These are phyloP conservation scores for Penicillium alfredii DNA, from an alignment of 495 filamentous ascomycete species.

Conservation along the genomic window DNA sequence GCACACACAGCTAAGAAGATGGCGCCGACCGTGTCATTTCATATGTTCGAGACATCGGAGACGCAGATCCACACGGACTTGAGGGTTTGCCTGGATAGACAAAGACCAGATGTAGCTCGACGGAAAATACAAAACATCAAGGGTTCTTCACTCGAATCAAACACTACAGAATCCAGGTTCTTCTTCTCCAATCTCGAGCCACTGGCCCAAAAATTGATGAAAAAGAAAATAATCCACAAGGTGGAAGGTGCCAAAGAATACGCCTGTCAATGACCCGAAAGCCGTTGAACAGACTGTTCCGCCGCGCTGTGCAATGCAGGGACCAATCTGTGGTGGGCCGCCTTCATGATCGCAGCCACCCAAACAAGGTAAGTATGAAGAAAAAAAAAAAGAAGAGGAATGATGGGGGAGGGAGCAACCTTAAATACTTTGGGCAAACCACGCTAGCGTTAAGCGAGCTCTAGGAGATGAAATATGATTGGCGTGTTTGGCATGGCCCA, in stretches of 20 bases:
- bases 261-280: conserved; percentile 60
- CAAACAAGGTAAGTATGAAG: conserved; percentile 75
- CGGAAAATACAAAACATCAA: no score
- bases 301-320: conserved; percentile 68
- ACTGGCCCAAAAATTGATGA: conserved; percentile 45
- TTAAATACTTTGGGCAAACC: conserved; percentile 21
- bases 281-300: conserved; percentile 54
- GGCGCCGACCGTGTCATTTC: no score
- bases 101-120: no score
- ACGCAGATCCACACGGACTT: no score
- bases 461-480: no score
- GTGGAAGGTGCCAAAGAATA: conserved; percentile 60
- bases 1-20: no score
- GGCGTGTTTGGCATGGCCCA: neutral
- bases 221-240: conserved; percentile 43
- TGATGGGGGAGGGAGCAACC: conserved; percentile 3
- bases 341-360: conserved; percentile 57
- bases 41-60: no score
- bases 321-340: conserved; percentile 53
- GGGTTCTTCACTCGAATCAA: neutral
- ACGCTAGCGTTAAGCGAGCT: conserved; percentile 34
- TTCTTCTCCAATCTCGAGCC: conserved; percentile 48
- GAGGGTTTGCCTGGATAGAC: no score
- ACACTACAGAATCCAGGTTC: neutral
- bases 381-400: conserved; percentile 43